Evolutionary conservation across 2,329 filamentous ascomycete genomes (phyloP).

Genomic region (Neopestalotiopsis rosae): DNA sequence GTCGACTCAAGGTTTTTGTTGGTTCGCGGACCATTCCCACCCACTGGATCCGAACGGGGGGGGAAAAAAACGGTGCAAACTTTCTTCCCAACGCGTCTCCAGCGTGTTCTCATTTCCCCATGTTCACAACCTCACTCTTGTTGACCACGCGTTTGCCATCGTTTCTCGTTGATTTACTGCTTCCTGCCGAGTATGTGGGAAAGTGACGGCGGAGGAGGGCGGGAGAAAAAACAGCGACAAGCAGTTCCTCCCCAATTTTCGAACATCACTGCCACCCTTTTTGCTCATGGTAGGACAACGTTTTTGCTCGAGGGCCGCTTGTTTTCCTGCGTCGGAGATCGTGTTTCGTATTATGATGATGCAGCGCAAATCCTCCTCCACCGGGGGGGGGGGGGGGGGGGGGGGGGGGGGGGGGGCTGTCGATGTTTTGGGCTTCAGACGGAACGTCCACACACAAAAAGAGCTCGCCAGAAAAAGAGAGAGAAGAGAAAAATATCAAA

Average conservation of each 20-base stretch:
- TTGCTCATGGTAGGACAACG: background rate
- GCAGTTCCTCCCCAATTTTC: too few species aligned
- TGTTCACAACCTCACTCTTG: background rate
- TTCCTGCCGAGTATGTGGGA: too few species aligned
- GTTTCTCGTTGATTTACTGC: too few species aligned
- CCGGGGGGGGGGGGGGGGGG: background rate
- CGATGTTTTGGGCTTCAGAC: background rate
- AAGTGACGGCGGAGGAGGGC: too few species aligned
- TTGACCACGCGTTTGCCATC: background rate
- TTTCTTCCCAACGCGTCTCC: background rate
- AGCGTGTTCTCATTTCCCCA: background rate
- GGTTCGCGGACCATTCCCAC: background rate
- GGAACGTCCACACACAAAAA: conserved; percentile 2
- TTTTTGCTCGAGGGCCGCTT: background rate
- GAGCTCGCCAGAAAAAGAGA: background rate
- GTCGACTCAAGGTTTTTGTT: background rate
- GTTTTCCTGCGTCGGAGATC: conserved; percentile 10
- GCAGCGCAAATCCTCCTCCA: conserved; percentile 15
- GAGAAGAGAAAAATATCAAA: background rate
- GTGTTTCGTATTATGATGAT: conserved; percentile 17
- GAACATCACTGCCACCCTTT: too few species aligned
- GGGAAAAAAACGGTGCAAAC: background rate
- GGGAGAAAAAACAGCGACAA: too few species aligned
- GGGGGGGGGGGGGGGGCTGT: background rate
- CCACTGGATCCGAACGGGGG: background rate